Evolutionary conservation across 2,329 filamentous ascomycete genomes (phyloP), one percentile per base, ranked within the genome.

Genomic region (Dryadomyces quercus-mongolicae): DNA sequence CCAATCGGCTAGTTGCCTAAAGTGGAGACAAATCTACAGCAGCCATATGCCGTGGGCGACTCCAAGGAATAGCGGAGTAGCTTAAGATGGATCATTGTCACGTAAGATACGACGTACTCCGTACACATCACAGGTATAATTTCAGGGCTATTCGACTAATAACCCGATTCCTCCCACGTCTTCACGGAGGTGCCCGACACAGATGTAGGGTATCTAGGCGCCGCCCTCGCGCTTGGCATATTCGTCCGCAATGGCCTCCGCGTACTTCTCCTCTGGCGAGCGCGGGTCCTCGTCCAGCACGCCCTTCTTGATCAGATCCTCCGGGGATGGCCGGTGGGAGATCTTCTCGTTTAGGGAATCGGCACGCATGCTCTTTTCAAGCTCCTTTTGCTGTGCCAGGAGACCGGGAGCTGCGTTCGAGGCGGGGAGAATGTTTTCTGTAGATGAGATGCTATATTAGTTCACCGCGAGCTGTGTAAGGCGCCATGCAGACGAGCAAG

Each of bases 291-390:
- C 80, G 56, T 80, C 81, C 59, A 96, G 71, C 54, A 96, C 88
- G 5, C 90, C 90, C 61, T 86, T 82, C 63, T 86, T 82, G 55
- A 95, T 75, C 58, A 95, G 73, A 51, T 85, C 77, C 60, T 90
- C 87, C 12, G 87, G 85, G 40, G 80, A 76, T 1, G 91, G 91
- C 20, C 91, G 79, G 62, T 85, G 78, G 64, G 85, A 80, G 58
- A 96, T 82, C 68, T 91, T 91, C 64, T 94, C 89, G 68, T 95
- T 93, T 58, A 96, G 76, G 54, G 78, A 85, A 68, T 95, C 88
- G 56, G 83, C 86, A 15, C 86, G 81, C 90, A 96, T 95, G 68
- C 89, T 85, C 67, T 84, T 89, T 69, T 90, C 82, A 45, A 96
- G 82, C 73, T 95, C 88, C 64, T 80, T 85, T 68, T 93, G 89